phyloP scores from a whole-genome alignment of 192 early-diverging fungal species.

The Gaertneriomyces semiglobifer region DNA sequence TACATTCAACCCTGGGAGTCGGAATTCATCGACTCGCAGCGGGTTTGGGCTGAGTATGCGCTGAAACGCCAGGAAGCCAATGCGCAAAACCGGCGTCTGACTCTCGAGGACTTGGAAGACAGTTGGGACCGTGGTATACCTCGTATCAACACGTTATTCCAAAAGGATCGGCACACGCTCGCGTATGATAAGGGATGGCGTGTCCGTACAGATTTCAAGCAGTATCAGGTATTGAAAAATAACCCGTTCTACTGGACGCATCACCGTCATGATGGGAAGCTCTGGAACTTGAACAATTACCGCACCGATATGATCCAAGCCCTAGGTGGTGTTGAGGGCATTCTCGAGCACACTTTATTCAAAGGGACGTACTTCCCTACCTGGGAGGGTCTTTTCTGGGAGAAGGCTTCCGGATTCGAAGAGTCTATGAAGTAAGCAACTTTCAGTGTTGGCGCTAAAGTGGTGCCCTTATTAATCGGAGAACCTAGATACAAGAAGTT shows the following conservation, averaged over 20 bases:
- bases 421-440: slow-evolving; percentile 67
- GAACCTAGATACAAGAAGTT: slow-evolving; percentile 80
- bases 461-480: neutral
- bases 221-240: slow-evolving; percentile 91
- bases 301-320: slow-evolving; percentile 99
- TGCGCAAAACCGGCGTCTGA: slow-evolving; percentile 93
- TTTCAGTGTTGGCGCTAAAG: neutral
- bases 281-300: slow-evolving; percentile 96
- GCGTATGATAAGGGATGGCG: slow-evolving; percentile 99
- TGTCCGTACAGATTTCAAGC: slow-evolving; percentile 93
- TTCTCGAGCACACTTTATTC: slow-evolving; percentile 98
- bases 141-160: slow-evolving; percentile 97
- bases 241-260: slow-evolving; percentile 98
- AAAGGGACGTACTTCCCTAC: slow-evolving; percentile 97
- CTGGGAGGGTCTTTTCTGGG: slow-evolving; percentile 99
- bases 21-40: slow-evolving; percentile 97
- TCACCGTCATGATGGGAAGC: slow-evolving; percentile 77
- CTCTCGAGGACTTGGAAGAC: slow-evolving; percentile 98
- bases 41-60: slow-evolving; percentile 99
- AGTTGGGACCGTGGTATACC: slow-evolving; percentile 99
- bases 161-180: slow-evolving; percentile 96
- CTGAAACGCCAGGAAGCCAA: slow-evolving; percentile 95
- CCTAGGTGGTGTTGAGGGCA: slow-evolving; percentile 96
- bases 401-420: slow-evolving; percentile 71
- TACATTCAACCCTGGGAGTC: slow-evolving; percentile 99